These are phyloP conservation scores for Ascochyta viciae-villosae DNA, from an alignment of 2,329 filamentous ascomycete genomes.

Conservation along the genomic window DNA sequence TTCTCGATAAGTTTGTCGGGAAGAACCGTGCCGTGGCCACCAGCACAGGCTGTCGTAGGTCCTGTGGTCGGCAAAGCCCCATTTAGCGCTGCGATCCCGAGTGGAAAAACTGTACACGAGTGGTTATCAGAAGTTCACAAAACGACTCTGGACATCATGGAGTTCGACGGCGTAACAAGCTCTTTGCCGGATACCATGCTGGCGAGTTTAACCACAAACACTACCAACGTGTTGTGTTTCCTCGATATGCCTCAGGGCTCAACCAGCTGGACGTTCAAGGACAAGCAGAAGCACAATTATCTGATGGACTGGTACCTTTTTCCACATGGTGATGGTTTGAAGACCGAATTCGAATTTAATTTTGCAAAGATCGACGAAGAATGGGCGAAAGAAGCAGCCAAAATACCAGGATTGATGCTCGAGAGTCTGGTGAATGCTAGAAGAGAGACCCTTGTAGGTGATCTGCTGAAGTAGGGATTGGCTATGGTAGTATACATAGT, in stretches of 20 bases:
- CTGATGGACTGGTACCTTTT: neutral
- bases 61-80: neutral
- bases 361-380: neutral
- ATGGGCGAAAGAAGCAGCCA: neutral
- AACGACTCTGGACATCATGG: neutral
- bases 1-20: neutral
- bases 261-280: neutral
- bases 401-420: neutral
- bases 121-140: neutral
- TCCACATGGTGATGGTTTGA: neutral
- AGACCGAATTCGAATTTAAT: constrained; percentile 12
- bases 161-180: neutral
- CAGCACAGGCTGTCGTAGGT: neutral
- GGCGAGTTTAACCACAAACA: neutral
- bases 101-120: neutral
- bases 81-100: neutral
- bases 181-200: neutral
- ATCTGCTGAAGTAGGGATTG: too few species aligned
- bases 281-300: neutral
- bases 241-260: neutral
- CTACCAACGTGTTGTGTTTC: neutral
- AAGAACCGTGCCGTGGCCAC: neutral
- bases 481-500: too few species aligned
- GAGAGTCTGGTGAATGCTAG: neutral
- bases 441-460: too few species aligned